Evolutionary conservation across 2,329 filamentous ascomycete genomes (phyloP).

Genomic region (Colletotrichum sojae): DNA sequence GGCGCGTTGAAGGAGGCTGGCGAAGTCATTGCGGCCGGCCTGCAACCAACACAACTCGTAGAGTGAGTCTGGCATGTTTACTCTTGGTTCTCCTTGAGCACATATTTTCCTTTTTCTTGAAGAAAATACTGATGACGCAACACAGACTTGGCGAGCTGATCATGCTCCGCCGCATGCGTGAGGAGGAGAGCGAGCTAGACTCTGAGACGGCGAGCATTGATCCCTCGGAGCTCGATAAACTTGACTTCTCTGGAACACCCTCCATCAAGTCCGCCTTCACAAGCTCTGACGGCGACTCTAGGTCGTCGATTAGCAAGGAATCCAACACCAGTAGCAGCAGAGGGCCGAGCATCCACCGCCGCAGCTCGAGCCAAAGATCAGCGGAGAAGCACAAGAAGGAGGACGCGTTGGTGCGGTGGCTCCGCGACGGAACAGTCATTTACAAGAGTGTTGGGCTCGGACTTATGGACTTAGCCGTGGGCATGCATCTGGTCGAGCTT

Average conservation of each 20-base stretch:
- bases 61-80: conserved; percentile 67
- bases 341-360: conserved; percentile 24
- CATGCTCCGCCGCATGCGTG: conserved; percentile 66
- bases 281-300: conserved; percentile 26
- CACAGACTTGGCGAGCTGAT: conserved; percentile 81
- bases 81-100: background rate
- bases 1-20: conserved; percentile 87
- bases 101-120: background rate
- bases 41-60: conserved; percentile 82
- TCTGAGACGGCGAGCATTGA: conserved; percentile 48
- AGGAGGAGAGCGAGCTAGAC: conserved; percentile 50
- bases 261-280: conserved; percentile 37
- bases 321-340: conserved; percentile 23
- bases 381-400: conserved; percentile 60
- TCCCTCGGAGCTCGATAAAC: conserved; percentile 54
- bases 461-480: conserved; percentile 76
- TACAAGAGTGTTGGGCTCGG: conserved; percentile 79
- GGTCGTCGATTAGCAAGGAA: conserved; percentile 42
- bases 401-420: conserved; percentile 68
- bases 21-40: conserved; percentile 84
- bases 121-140: background rate
- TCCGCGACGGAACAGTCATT: conserved; percentile 74
- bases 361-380: conserved; percentile 39
- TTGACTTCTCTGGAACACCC: conserved; percentile 45
- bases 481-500: conserved; percentile 69